Evolutionary conservation across 768 basidiomycete species (phyloP).

Genomic region (Asterophora lycoperdoides): DNA sequence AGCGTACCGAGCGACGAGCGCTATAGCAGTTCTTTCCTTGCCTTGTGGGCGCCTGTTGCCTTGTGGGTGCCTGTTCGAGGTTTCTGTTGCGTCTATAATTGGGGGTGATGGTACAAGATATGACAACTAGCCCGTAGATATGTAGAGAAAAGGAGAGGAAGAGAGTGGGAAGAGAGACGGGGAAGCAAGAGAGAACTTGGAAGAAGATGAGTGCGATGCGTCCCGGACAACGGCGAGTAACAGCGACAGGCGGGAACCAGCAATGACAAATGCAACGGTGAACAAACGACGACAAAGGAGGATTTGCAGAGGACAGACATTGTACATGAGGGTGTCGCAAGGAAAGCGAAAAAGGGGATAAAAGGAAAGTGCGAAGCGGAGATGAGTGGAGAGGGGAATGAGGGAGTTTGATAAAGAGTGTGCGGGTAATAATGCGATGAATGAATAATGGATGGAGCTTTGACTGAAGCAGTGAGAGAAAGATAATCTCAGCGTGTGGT

Average conservation of each 20-base stretch:
- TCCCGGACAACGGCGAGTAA: conserved; percentile 10
- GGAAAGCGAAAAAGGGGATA: not conserved
- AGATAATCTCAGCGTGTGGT: not conserved
- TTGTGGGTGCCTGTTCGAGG: not conserved
- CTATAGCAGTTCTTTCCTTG: too few relatives aligned
- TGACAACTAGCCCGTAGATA: conserved; percentile 18
- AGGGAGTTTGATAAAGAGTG: conserved; percentile 8
- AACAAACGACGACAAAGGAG: conserved; percentile 4
- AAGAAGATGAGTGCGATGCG: conserved; percentile 1
- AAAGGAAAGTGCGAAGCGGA: conserved; percentile 6
- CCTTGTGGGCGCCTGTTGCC: not conserved
- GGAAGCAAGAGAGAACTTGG: not conserved
- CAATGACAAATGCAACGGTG: conserved; percentile 1
- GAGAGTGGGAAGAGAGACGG: conserved; percentile 7
- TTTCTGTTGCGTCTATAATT: conserved; percentile 18
- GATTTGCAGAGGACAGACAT: conserved; percentile 6
- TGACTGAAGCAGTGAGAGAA: conserved; percentile 4
- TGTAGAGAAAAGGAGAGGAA: conserved; percentile 4
- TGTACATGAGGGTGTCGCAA: conserved; percentile 11
- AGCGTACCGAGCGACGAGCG: too few relatives aligned
- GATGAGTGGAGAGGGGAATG: conserved; percentile 1
- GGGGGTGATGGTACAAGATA: conserved; percentile 19
- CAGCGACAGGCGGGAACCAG: conserved; percentile 4
- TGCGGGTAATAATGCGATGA: conserved; percentile 6
- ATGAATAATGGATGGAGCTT: conserved; percentile 8